Base-by-base conservation (phyloP, 1,284 basidiomycete species). In the Apiotrichum mycotoxinovorans region DNA sequence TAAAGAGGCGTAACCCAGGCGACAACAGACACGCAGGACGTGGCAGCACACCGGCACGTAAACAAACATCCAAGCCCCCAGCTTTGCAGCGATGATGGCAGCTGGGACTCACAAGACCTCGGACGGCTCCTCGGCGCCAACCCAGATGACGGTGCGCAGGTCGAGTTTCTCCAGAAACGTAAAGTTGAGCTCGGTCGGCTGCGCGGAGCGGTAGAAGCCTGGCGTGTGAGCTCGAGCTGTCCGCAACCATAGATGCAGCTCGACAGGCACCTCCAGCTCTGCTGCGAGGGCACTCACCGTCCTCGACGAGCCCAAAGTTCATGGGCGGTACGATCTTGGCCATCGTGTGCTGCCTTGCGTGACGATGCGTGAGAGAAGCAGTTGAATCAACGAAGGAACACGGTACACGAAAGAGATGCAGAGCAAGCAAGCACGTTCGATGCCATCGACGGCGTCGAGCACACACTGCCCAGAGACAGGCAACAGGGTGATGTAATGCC, bases 171-270 rank as follows among this genome's bases (percentile, higher is more conserved):
- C 80, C 27, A 82, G 68, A 56, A 82, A 82, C 1, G 79, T 79
- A 59, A 81, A 80, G 69, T 81, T 81, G 62, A 81, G 75, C 61
- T 80, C 79, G 43, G 79, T 79, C 1, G 81, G 80, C 63, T 82
- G 80, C 11, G 79, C 80, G 22, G 79, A 80, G 3, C 80, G 72
- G 60, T 80, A 81, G 54, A 81, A 79, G 43, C 78, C 78, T 70
- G 57, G 4, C 1, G 41, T 14, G 47, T 66, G n/a, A 61, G 57
- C 40, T 41, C 2, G 2, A 17, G 47, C 20, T 8, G 18, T 30
- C 30, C 12, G 30, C 30, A 12, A 30, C 12, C 5, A 12, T 7
- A 30, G 30, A 12, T 30, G 12, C 5, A 7, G 30, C 30, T 5
- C 30, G 7, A 30, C 7, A 30, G 5, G 7, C 30, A 30, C 30